Evolutionary conservation across 2,329 filamentous ascomycete genomes (phyloP), one percentile per base, ranked within the genome.

Genomic region (Venturiaceae sp.): DNA sequence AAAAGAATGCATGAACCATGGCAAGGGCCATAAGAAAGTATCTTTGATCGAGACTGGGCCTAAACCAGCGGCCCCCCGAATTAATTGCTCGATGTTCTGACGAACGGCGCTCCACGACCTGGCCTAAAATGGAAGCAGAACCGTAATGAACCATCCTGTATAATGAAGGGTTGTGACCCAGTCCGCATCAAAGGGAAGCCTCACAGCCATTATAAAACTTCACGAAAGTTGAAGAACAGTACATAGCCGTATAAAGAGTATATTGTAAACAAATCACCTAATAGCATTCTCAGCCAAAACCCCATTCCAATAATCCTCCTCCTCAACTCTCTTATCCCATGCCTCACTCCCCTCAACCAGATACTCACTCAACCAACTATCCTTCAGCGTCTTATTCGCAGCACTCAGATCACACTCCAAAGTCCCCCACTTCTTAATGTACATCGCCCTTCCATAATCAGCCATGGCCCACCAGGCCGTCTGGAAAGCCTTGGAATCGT

Each of bases 391-490:
- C 34, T 41, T 50, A 37, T 59, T 59, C 28, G n/a, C 41, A 9
- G 36, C 52, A 0, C 21, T 21, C n/a, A 60, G 28, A n/a, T 52
- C 46, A 19, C 61, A 62, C 16, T 62, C 57, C 26, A 60, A 16
- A 9, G 61, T 61, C 16, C 60, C 60, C 61, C 61, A 62, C 32
- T 62, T 62, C 55, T 60, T 60, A 14, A 59, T 57, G 44, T 62
- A 62, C 50, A 61, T 23, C 19, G 55, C 46, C 14, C 61, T 54
- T 8, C 61, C 61, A 33, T 57, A 60, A 33, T 55, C 60, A 5
- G 60, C 60, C 54, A 39, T 58, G 30, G 56, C 55, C 60, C 60
- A 61, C 60, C 60, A 62, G 28, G 54, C 52, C 19, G 33, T 21
- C 56, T 62, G 60, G 32, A 61, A 61, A 33, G 52, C 61, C 14